phyloP scores from a whole-genome alignment of 2,329 filamentous ascomycete species.

The Podosphaera xanthii region DNA sequence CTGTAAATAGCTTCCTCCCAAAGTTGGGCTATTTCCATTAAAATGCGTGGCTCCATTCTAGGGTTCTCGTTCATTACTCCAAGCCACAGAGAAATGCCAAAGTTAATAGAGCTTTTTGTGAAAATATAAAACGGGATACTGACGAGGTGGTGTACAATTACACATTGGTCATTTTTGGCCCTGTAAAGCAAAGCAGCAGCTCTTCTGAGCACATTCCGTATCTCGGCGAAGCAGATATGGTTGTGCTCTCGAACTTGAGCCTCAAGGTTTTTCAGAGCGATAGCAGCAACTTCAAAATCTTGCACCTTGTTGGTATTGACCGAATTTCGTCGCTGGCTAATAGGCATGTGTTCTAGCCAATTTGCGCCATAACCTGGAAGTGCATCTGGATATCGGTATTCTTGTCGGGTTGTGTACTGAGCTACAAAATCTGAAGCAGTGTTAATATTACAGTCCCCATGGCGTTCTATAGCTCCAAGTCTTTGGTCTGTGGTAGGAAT shows the following conservation, averaged over 20 bases:
- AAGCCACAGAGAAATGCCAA: constrained; percentile 88
- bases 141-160: constrained; percentile 70
- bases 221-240: constrained; percentile 45
- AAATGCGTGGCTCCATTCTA: constrained; percentile 60
- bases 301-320: constrained; percentile 24
- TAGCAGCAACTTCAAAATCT: constrained; percentile 34
- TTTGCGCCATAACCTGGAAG: constrained; percentile 45
- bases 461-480: constrained; percentile 56
- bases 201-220: constrained; percentile 61
- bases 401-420: constrained; percentile 89
- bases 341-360: constrained; percentile 36
- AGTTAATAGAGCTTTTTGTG: constrained; percentile 83
- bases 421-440: constrained; percentile 90
- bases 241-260: constrained; percentile 45
- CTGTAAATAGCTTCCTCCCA: constrained; percentile 72
- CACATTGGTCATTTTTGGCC: constrained; percentile 48
- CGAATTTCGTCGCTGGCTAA: constrained; percentile 24
- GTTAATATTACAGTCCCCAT: constrained; percentile 57
- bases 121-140: constrained; percentile 84
- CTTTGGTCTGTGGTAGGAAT: constrained; percentile 75
- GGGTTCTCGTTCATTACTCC: constrained; percentile 94
- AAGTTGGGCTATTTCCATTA: constrained; percentile 69
- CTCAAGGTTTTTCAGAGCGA: constrained; percentile 50
- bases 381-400: constrained; percentile 72
- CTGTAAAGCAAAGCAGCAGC: constrained; percentile 74